Evolutionary conservation across 2,329 filamentous ascomycete species (phyloP), one percentile per base, ranked within the genome.

Genomic region (Penicillium occitanis): DNA sequence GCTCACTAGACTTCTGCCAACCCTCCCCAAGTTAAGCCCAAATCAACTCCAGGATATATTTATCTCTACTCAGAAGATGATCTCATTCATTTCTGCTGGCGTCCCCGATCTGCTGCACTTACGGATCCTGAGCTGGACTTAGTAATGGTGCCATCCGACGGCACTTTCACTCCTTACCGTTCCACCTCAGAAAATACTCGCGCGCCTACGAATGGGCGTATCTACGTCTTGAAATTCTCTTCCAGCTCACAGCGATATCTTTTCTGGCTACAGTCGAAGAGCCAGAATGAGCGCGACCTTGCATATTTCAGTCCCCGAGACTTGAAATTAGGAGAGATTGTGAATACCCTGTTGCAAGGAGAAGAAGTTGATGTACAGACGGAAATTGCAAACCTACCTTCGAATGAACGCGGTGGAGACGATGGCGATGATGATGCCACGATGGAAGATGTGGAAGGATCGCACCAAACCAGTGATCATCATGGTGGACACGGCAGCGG

Each of bases 21-120:
- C 73, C 89, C 89, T 61, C 86, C 85, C 77, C 92, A 89, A 79
- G 88, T 96, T 74, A 91, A 88, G 76, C 88, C 92, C 44, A 85
- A 87, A 71, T 82, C 87, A 33, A 90, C 88, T 8, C 88, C 88
- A 5, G 94, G 94, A 72, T 97, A 96, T 79, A 87, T 98, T 76
- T 98, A 96, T 78, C 88, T 98, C 64, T 97, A 95, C 80, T 86
- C 86, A 61, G 93, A 96, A 84, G 94, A 97, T 89, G 94, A 97
- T 62, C 87, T 99, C 68, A 85, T 96, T 68, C 93, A 97, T 82
- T 97, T 99, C 82, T 97, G 93, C 86, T 99, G 96, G 96, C 90
- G 93, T 70, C 89, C 91, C 73, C 90, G 95, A 71, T 86, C 84
- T 71, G 86, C 87, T 66, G 83, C 89, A 25, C 80, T 92, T 70